Base-by-base conservation (phyloP, 306 rosid genomes). In the Gastrolobium villosum region DNA sequence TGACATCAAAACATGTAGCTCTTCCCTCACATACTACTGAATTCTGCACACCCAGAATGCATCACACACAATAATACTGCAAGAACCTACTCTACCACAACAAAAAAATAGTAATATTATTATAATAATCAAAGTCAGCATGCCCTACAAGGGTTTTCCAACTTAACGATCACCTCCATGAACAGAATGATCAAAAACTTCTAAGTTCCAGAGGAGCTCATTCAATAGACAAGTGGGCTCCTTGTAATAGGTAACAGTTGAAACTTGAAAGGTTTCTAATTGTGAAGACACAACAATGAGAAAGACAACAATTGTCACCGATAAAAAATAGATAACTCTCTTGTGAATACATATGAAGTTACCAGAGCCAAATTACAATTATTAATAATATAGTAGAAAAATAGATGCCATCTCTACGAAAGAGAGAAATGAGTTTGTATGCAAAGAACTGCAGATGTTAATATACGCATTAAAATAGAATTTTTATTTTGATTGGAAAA, bases 161-260 rank as follows among this genome's bases (percentile, higher is more conserved):
- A 2, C 56, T n/a, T 13, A 15, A 50, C 10, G 44, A 32, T 52
- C 36, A 26, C 60, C 63, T 20, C 70, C 10, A 34, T 5, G 59
- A 65, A 60, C 13, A n/a, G 50, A 60, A 79, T 40, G 36, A 11
- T 30, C 55, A 31, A 40, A 76, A 49, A 74, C 72, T 8, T 63
- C 5, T 0, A 48, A 46, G 66, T 30, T 7, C 59, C 15, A 14
- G 65, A 35, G 3, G 15, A 40, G 13, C 67, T 13, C 61, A 10
- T 52, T 48, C 36, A 34, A 8, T 43, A 73, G 43, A 61, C 54
- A 59, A 31, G 56, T 60, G 9, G 56, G 48, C 70, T 39, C 56
- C 34, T 59, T 26, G 54, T 60, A 26, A 56, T 37, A 53, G 49
- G 15, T 30, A 65, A 55, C 53, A 37, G 30, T 41, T 3, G 10